Base-by-base conservation (phyloP, 139 green algal species). In the Protoeuglena noctilucae region DNA sequence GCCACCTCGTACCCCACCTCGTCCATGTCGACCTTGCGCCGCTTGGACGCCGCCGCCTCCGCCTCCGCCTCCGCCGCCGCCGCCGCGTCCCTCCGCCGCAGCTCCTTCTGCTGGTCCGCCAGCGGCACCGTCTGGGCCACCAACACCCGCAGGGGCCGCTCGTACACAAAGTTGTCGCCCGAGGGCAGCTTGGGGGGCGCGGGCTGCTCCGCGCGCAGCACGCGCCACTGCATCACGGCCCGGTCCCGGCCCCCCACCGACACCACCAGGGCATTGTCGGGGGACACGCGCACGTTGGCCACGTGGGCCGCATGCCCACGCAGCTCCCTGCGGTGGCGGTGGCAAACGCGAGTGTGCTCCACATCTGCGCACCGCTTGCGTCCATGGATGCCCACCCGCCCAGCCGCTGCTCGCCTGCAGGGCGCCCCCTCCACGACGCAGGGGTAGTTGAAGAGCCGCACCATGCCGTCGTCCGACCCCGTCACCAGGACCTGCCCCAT, bases 171-270 rank as follows among this genome's bases (percentile, higher is more conserved):
- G 45, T 51, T 51, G 12, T 9, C 12, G 12, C 18, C 45, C 12
- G 5, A 5, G 4, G 17, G 4, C 54, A 40, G 56, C 41, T 54
- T 25, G 4, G 25, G 41, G 14, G 34, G 49, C 48, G 40, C 49
- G n/a, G 58, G 26, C 6, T 64, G 49, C 24, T 21, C 48, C 3
- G 18, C 22, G 6, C 5, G 23, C 48, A 53, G 16, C 28, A 64
- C 58, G 12, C 21, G 24, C 58, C 58, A 64, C 31, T 64, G 58
- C n/a, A 64, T 58, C 6, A 64, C 51, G 2, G 49, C 29, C 4
- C 49, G 48, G 49, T 64, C 58, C 21, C 49, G 58, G 2, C 58
- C 58, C 4, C 58, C 58, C n/a, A 58, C 34, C 17, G 58, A 47
- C 18, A 64, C 31, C n/a, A 64, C 49, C 48, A 21, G 45, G 12